Evolutionary conservation across 164 flowering plant species (phyloP).

Genomic region (Umbilicus rupestris): DNA sequence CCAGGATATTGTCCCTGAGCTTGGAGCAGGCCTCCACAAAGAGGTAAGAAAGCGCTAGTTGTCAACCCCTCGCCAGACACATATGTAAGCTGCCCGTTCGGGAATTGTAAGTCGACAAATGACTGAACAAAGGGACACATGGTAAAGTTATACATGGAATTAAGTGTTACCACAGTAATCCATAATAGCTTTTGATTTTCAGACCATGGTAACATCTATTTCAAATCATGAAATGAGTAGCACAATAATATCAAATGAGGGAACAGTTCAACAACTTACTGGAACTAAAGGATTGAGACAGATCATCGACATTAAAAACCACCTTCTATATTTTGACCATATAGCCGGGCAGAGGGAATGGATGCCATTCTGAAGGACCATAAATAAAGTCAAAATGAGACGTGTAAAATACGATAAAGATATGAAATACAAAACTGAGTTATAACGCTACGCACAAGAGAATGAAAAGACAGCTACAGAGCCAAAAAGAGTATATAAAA

Average conservation of each 20-base stretch:
- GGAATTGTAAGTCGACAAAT: constrained; percentile 93
- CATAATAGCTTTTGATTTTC: neutral
- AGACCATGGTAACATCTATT: neutral
- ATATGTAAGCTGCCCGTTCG: constrained; percentile 92
- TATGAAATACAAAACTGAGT: too few relatives aligned
- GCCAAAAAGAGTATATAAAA: neutral
- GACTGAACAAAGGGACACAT: constrained; percentile 36
- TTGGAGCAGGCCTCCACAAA: constrained; percentile 89
- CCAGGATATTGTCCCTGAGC: constrained; percentile 97
- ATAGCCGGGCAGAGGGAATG: constrained; percentile 97
- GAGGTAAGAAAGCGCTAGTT: constrained; percentile 75
- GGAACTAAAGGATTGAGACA: constrained; percentile 89
- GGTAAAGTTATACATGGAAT: constrained; percentile 3
- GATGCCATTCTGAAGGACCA: constrained; percentile 59
- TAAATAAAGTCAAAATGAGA: neutral
- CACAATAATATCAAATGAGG: too few relatives aligned
- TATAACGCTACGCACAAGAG: too few relatives aligned
- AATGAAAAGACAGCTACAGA: neutral
- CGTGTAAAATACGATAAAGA: neutral
- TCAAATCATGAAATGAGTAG: too few relatives aligned
- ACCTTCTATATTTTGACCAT: constrained; percentile 96
- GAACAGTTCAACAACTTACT: too few relatives aligned
- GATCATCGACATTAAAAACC: constrained; percentile 97
- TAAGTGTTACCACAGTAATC: neutral
- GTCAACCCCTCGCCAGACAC: constrained; percentile 92